phyloP scores from a whole-genome alignment of 2,329 filamentous ascomycete genomes.

The Tolypocladium ovalisporum region DNA sequence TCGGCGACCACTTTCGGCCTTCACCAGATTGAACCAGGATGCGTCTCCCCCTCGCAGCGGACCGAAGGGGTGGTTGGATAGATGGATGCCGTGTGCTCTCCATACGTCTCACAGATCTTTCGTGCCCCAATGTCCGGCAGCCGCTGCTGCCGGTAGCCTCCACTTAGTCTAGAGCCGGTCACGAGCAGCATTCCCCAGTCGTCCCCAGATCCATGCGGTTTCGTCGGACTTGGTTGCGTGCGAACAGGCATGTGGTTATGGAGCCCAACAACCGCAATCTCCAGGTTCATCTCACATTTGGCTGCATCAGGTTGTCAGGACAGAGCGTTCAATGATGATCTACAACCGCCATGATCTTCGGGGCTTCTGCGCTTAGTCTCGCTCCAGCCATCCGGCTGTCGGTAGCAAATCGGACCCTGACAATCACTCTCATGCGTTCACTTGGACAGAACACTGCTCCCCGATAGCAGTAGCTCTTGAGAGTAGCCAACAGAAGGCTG shows the following conservation, averaged over 20 bases:
- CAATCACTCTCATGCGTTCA: neutral
- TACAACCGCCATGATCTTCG: neutral
- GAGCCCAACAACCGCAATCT: neutral
- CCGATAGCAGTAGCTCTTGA: too few relatives aligned
- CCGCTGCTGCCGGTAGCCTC: neutral
- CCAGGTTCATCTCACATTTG: neutral
- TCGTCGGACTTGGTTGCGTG: neutral
- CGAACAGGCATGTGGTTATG: neutral
- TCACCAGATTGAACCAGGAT: neutral
- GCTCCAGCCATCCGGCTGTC: neutral
- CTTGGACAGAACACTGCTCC: neutral
- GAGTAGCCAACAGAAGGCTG: neutral
- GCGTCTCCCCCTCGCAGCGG: neutral
- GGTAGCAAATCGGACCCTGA: neutral
- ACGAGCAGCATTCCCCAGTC: neutral
- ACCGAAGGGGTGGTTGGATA: neutral
- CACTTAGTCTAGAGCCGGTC: neutral
- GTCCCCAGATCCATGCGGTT: neutral
- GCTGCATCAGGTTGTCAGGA: neutral
- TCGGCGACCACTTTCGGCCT: neutral
- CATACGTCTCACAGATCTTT: neutral
- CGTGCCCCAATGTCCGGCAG: neutral
- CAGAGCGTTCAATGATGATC: neutral
- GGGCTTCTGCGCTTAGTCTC: neutral
- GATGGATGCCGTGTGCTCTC: neutral